Evolutionary conservation across 805 yeast species (phyloP).

Genomic region (Dipodascus geniculatus): DNA sequence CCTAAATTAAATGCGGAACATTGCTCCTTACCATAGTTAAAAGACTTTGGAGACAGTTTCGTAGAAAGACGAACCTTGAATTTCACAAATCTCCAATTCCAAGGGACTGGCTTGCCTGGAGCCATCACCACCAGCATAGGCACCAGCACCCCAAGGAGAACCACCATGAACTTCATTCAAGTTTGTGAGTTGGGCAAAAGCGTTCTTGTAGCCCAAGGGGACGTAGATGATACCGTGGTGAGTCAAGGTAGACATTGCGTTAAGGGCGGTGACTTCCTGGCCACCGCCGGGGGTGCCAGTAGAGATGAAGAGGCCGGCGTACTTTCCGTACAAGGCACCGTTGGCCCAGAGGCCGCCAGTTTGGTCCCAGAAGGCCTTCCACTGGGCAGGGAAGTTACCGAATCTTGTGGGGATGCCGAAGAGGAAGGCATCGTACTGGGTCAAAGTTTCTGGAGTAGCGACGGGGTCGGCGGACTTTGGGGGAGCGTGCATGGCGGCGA

Average conservation of each 20-base stretch:
- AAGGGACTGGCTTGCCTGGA: conserved; percentile 52
- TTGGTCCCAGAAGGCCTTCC: conserved; percentile 62
- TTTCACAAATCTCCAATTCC: conserved; percentile 51
- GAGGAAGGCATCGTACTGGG: conserved; percentile 57
- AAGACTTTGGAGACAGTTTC: conserved; percentile 26
- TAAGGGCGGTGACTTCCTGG: conserved; percentile 58
- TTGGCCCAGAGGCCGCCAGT: conserved; percentile 69
- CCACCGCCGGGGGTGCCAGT: conserved; percentile 73
- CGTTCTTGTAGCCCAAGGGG: conserved; percentile 61
- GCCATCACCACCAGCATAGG: conserved; percentile 66
- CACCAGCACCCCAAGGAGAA: conserved; percentile 82
- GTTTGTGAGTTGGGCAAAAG: conserved; percentile 43
- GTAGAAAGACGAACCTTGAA: conserved; percentile 60
- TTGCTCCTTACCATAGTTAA: conserved; percentile 3
- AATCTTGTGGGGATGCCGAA: conserved; percentile 76
- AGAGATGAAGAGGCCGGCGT: conserved; percentile 59
- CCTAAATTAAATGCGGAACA: too few species aligned
- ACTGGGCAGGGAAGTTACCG: conserved; percentile 68
- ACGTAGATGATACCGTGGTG: conserved; percentile 73
- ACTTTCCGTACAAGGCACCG: conserved; percentile 61
- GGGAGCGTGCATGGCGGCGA: conserved; percentile 56
- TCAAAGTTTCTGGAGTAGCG: conserved; percentile 44
- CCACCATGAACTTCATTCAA: conserved; percentile 67
- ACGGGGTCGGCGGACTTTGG: conserved; percentile 35
- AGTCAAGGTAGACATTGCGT: conserved; percentile 43